A percentile compares a stretch with the other conserved stretches of the same genome.
Conservation (phyloP, 257 asterid genomes). For the Rubia yunnanensis region DNA sequence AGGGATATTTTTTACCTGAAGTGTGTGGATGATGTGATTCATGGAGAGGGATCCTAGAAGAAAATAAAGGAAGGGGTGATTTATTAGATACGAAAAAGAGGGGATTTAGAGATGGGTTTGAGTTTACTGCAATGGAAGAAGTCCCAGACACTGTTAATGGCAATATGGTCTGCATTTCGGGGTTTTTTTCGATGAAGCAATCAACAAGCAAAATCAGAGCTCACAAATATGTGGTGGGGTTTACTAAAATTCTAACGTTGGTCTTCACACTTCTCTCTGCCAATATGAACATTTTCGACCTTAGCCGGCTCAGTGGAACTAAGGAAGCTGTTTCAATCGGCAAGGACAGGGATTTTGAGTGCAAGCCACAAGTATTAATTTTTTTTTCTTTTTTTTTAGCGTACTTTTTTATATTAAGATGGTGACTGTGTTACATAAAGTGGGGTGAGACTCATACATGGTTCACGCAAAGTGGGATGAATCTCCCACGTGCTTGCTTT, state of each 20-base stretch:
- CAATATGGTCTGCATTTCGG: background rate
- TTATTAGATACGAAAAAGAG: constrained; percentile 11
- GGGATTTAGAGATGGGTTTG: constrained; percentile 11
- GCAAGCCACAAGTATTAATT: background rate
- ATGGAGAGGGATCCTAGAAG: constrained; percentile 1
- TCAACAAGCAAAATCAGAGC: background rate
- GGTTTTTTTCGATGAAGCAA: background rate
- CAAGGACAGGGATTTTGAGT: background rate
- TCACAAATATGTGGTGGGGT: background rate
- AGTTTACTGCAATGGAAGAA: constrained; percentile 1
- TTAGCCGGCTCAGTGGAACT: background rate
- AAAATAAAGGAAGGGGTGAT: background rate
- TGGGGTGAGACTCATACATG: too few relatives aligned
- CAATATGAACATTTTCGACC: background rate
- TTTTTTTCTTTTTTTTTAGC: too few relatives aligned
- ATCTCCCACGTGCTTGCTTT: too few relatives aligned
- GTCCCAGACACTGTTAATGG: constrained; percentile 5
- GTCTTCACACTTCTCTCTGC: background rate
- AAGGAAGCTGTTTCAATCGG: background rate
- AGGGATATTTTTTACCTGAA: constrained; percentile 11
- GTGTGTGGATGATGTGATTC: background rate
- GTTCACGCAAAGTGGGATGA: too few relatives aligned
- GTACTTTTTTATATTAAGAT: too few relatives aligned
- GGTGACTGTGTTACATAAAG: too few relatives aligned
- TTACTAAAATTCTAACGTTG: background rate